Percentiles rank a stretch among this genome's conserved stretches.
Evolutionary conservation across 495 filamentous ascomycete species (phyloP).

Genomic region (Penicillium manginii): DNA sequence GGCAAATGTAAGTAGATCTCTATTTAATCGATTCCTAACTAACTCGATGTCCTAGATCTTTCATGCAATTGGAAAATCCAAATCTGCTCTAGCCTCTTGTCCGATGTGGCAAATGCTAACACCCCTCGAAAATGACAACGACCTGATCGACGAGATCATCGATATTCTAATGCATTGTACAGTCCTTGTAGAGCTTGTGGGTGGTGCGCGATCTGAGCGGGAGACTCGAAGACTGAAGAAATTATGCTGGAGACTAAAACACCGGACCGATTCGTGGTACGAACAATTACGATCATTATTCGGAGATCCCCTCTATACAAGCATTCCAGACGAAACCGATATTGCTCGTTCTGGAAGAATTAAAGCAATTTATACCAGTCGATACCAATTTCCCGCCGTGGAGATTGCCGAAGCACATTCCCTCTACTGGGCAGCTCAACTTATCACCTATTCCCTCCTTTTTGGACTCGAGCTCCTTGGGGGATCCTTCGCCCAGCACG

Average conservation of each 20-base stretch:
- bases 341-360: not conserved
- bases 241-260: not conserved
- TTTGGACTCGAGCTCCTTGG: slow-evolving; percentile 7
- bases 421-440: slow-evolving; percentile 16
- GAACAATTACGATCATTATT: not conserved
- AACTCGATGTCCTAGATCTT: slow-evolving; percentile 5
- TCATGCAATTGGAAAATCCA: slow-evolving; percentile 24
- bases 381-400: slow-evolving; percentile 13
- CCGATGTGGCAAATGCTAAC: slow-evolving; percentile 17
- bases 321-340: slow-evolving; percentile 7
- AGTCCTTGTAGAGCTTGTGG: slow-evolving; percentile 9
- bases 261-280: slow-evolving; percentile 13
- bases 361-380: slow-evolving; percentile 5
- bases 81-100: slow-evolving; percentile 17
- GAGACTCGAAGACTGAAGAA: slow-evolving; percentile 9
- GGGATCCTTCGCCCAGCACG: not conserved
- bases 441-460: slow-evolving; percentile 16
- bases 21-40: not conserved
- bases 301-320: slow-evolving; percentile 7
- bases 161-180: slow-evolving; percentile 24
- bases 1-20: slow-evolving; percentile 14
- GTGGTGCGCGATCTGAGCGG: not conserved
- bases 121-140: slow-evolving; percentile 1
- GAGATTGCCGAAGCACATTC: slow-evolving; percentile 18
- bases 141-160: slow-evolving; percentile 18